Evolutionary conservation across 768 basidiomycete genomes (phyloP), one percentile per base, ranked within the genome.

Genomic region (Suillus ampliporus): DNA sequence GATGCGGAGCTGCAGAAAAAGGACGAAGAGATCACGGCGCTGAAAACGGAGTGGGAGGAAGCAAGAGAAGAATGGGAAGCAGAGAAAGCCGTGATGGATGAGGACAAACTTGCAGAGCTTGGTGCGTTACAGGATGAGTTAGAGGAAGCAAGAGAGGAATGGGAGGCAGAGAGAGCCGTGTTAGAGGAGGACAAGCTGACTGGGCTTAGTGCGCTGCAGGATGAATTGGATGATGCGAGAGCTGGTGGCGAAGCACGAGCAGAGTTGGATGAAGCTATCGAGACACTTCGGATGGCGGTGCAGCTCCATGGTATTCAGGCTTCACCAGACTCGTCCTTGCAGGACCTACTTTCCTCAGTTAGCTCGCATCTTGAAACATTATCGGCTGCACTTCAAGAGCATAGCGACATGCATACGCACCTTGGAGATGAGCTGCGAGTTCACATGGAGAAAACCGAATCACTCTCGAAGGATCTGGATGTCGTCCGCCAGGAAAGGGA

Each of bases 271-370:
- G 76, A 79, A 2, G 83, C 83, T 10, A 70, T 83, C 11, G 78
- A 78, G 5, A 75, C 80, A 15, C 69, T 92, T 37, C 82, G 80
- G 54, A 70, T 64, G 5, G 74, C 93, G 65, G 80, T 89, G 62
- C 83, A 83, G 66, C 79, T 79, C 40, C 84, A 90, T 68, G 81
- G 80, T 17, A 80, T 92, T 66, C 73, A 86, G 23, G 58, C 67
- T 15, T 80, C 84, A 17, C 77, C 80, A 57, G 86, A 88, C 61
- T 64, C 76, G 23, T 83, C 86, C 23, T 61, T 88, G 40, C 78
- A 80, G 52, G 83, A 79, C 53, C 71, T 89, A 2, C 66, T 87
- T 58, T 70, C 75, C 14, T 81, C 86, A 17, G 71, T 89, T 43
- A 79, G 78, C 1, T 68, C 78, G 38, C 88, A 90, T 73, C 66